Evolutionary conservation across 495 filamentous ascomycete species (phyloP).

Genomic region (Cladorrhinum samala): DNA sequence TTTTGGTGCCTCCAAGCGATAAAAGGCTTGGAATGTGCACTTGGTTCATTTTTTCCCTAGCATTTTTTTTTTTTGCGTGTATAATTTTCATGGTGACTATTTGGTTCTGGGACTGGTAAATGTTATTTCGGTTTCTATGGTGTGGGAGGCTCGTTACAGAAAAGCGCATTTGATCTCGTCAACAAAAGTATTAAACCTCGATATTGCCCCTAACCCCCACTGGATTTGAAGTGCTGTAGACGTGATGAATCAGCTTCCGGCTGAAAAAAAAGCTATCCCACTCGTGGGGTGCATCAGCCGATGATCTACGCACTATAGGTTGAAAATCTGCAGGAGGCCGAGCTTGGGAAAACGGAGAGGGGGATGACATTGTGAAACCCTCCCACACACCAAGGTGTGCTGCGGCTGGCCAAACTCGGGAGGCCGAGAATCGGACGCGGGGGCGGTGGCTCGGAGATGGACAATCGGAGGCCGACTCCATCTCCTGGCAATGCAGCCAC

Average conservation of each 20-base stretch:
- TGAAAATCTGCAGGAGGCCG: not conserved
- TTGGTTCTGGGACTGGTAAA: not conserved
- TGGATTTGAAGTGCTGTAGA: no score
- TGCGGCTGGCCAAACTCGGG: not conserved
- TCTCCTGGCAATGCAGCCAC: not conserved
- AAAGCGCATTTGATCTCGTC: no score
- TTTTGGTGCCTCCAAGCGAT: constrained; percentile 43
- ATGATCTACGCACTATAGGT: not conserved
- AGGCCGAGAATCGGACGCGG: constrained; percentile 8
- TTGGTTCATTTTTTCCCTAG: not conserved
- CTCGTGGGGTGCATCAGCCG: not conserved
- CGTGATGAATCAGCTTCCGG: no score
- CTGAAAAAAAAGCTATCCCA: not conserved
- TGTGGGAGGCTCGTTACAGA: no score
- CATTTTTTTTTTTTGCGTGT: constrained; percentile 4
- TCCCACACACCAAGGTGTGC: not conserved
- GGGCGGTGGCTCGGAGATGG: not conserved
- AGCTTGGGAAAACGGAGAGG: not conserved
- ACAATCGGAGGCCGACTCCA: not conserved
- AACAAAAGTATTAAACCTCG: no score
- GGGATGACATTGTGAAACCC: not conserved
- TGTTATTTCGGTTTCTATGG: no score
- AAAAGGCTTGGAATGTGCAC: not conserved
- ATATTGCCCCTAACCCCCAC: no score
- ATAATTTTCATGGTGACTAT: constrained; percentile 2